Evolutionary conservation across 495 filamentous ascomycete species (phyloP).

Genomic region (Ramalina intermedia): DNA sequence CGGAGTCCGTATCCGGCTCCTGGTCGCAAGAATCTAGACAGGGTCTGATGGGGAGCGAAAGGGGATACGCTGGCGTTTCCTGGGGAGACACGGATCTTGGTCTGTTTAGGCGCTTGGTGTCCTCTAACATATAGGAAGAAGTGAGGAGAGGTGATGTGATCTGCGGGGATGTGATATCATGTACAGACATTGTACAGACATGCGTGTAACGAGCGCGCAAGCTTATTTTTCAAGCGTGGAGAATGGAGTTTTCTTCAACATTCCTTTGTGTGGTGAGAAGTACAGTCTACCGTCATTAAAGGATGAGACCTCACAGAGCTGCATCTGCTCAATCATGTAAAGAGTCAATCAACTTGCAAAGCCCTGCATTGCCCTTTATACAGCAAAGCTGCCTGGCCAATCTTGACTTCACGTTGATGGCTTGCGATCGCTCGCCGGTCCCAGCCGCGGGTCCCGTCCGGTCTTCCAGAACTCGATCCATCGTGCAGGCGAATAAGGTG

Average conservation of each 20-base stretch:
- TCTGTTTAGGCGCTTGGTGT: no score
- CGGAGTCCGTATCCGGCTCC: constrained; percentile 9
- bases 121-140: no score
- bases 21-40: constrained; percentile 9
- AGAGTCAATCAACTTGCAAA: not conserved
- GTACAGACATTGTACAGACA: not conserved
- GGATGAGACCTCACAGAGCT: no score
- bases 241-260: no score
- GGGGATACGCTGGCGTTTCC: no score
- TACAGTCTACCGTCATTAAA: no score
- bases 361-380: not conserved
- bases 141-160: no score
- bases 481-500: constrained; percentile 2
- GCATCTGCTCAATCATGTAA: not conserved
- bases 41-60: constrained; percentile 2
- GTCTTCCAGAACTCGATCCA: constrained; percentile 3
- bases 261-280: no score
- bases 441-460: not conserved
- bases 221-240: no score
- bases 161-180: not conserved
- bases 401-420: not conserved
- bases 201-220: no score
- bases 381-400: not conserved
- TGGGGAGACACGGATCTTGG: no score
- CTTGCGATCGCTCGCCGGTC: not conserved